phyloP scores from a whole-genome alignment of 805 yeast genomes.

The Cyberlindnera suaveolens region DNA sequence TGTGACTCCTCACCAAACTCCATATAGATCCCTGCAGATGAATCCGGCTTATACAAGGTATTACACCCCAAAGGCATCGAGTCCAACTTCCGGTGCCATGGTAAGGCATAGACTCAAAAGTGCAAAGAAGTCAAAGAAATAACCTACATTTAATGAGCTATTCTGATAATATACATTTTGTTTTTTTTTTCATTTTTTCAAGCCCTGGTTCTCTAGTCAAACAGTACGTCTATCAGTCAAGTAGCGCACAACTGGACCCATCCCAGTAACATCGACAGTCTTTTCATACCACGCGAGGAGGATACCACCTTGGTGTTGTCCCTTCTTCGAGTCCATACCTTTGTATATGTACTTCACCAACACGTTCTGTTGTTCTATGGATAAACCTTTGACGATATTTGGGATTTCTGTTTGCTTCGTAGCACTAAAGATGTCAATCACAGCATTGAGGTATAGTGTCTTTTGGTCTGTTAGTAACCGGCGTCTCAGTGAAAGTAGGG shows the following conservation, averaged over 20 bases:
- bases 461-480: slow-evolving; percentile 17
- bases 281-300: slow-evolving; percentile 90
- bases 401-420: slow-evolving; percentile 65
- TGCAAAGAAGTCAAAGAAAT: slow-evolving; percentile 14
- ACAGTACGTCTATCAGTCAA: slow-evolving; percentile 81
- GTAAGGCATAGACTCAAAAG: slow-evolving; percentile 15
- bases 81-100: slow-evolving; percentile 17
- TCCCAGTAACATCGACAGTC: slow-evolving; percentile 76
- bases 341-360: slow-evolving; percentile 81
- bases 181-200: neutral
- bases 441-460: slow-evolving; percentile 41
- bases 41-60: slow-evolving; percentile 18
- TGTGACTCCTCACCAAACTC: slow-evolving; percentile 18
- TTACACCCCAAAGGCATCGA: slow-evolving; percentile 19
- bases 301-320: slow-evolving; percentile 82
- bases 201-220: slow-evolving; percentile 19
- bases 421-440: slow-evolving; percentile 66
- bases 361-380: slow-evolving; percentile 62
- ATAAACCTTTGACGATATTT: slow-evolving; percentile 50
- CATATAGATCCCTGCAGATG: slow-evolving; percentile 15
- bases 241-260: slow-evolving; percentile 83
- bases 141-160: neutral
- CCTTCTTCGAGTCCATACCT: slow-evolving; percentile 72
- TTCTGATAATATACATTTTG: neutral
- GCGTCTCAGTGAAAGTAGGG: slow-evolving; percentile 23